Percentiles rank a stretch among this genome's conserved stretches.
Conservation (phyloP, 2,329 filamentous ascomycete genomes). For the Penicillium olsonii region DNA sequence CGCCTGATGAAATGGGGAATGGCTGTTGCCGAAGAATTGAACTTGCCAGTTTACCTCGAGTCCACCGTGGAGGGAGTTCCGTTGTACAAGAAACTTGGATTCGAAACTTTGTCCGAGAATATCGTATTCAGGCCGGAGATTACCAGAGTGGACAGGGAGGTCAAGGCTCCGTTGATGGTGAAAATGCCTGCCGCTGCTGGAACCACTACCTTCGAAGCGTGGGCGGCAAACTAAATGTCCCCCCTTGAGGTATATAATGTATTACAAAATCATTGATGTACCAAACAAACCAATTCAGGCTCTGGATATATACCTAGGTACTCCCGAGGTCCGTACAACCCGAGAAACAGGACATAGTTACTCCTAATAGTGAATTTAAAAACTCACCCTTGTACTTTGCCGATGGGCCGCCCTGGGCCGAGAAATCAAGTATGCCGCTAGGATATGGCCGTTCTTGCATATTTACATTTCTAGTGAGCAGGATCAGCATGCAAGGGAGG, state of each 20-base stretch:
- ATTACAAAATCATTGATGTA: not conserved
- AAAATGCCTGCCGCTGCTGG: slow-evolving; percentile 36
- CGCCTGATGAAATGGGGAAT: slow-evolving; percentile 47
- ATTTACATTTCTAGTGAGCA: not conserved
- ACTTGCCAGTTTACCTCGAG: slow-evolving; percentile 52
- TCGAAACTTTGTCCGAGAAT: slow-evolving; percentile 34
- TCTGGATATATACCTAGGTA: too few relatives aligned
- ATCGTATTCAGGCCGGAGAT: slow-evolving; percentile 43
- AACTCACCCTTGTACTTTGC: too few relatives aligned
- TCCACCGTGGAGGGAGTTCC: slow-evolving; percentile 45
- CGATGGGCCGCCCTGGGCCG: too few relatives aligned
- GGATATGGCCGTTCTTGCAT: not conserved
- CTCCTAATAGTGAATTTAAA: too few relatives aligned
- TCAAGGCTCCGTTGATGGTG: slow-evolving; percentile 47
- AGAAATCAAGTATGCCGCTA: too few relatives aligned
- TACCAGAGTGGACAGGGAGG: slow-evolving; percentile 26
- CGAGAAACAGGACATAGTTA: too few relatives aligned
- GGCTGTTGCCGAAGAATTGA: slow-evolving; percentile 28
- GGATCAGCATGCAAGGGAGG: not conserved
- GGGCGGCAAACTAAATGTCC: not conserved
- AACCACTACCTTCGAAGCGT: slow-evolving; percentile 3
- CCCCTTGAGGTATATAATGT: not conserved
- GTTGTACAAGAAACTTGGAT: slow-evolving; percentile 52
- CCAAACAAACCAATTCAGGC: too few relatives aligned
- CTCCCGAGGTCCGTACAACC: too few relatives aligned